These are phyloP conservation scores for Sporothrix pallida DNA, from an alignment of 2,329 filamentous ascomycete genomes.

Conservation along the genomic window DNA sequence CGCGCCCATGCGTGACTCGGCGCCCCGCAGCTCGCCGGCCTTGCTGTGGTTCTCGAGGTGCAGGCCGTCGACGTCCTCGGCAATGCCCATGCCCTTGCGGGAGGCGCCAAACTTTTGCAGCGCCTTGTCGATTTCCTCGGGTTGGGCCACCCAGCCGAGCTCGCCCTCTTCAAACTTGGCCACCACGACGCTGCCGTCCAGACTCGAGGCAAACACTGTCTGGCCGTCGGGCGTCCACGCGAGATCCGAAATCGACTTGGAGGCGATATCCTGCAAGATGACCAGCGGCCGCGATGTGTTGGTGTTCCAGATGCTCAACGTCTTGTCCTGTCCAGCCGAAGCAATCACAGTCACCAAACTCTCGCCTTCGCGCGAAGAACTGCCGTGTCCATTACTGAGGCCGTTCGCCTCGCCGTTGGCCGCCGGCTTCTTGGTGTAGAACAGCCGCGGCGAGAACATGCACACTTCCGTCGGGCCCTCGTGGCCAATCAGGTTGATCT, in stretches of 20 bases:
- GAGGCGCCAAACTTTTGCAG: constrained; percentile 91
- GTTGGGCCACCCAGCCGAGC: constrained; percentile 82
- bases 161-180: constrained; percentile 85
- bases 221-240: constrained; percentile 93
- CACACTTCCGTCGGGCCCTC: constrained; percentile 97
- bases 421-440: constrained; percentile 72
- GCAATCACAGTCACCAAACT: constrained; percentile 87
- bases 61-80: constrained; percentile 89
- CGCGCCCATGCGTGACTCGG: constrained; percentile 96
- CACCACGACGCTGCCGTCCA: constrained; percentile 87
- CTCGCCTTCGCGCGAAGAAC: constrained; percentile 38
- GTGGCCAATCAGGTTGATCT: constrained; percentile 96
- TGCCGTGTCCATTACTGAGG: constrained; percentile 47
- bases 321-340: constrained; percentile 95
- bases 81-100: constrained; percentile 84
- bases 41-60: constrained; percentile 90
- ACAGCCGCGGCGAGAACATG: constrained; percentile 92
- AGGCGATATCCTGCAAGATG: constrained; percentile 84
- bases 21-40: constrained; percentile 84
- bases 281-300: constrained; percentile 90
- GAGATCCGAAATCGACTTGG: constrained; percentile 92
- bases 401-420: constrained; percentile 58
- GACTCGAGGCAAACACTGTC: constrained; percentile 80
- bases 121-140: constrained; percentile 90
- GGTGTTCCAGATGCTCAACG: constrained; percentile 96